A percentile compares a stretch with the other conserved stretches of the same genome.
These are phyloP conservation scores for Moesziomyces aphidis DNA, from an alignment of 1,284 basidiomycete species.

Conservation along the genomic window DNA sequence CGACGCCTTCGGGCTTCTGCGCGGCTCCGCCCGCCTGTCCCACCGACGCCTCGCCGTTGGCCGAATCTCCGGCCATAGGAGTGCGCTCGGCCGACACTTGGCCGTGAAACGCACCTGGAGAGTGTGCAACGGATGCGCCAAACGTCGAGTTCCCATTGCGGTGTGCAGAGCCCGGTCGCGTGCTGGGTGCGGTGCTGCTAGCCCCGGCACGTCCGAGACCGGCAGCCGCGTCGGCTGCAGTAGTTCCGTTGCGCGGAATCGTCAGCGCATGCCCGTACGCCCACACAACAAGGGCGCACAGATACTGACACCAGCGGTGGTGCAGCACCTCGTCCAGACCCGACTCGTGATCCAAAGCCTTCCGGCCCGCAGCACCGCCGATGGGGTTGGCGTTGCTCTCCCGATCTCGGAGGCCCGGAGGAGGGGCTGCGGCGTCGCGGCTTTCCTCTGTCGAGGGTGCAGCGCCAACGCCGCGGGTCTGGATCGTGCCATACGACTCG, in stretches of 20 bases:
- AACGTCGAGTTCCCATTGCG: constrained; percentile 8
- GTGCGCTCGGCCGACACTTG: constrained; percentile 29
- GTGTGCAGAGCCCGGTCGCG: constrained; percentile 18
- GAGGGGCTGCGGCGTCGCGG: constrained; percentile 1
- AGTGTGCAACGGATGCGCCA: constrained; percentile 7
- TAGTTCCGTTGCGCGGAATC: constrained; percentile 17
- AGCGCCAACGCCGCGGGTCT: constrained; percentile 11
- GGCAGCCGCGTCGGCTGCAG: constrained; percentile 6
- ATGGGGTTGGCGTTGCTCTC: constrained; percentile 7
- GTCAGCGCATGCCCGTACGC: constrained; percentile 52
- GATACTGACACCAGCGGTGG: constrained; percentile 55
- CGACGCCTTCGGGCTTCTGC: constrained; percentile 39
- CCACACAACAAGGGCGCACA: constrained; percentile 55
- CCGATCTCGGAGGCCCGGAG: constrained; percentile 17
- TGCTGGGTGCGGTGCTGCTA: constrained; percentile 6
- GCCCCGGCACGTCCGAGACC: neutral
- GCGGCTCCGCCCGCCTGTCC: constrained; percentile 2
- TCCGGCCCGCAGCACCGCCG: constrained; percentile 9
- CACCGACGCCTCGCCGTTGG: constrained; percentile 1
- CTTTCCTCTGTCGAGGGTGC: constrained; percentile 1
- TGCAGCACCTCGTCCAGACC: constrained; percentile 53
- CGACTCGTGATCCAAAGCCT: constrained; percentile 24
- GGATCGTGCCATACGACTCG: constrained; percentile 41
- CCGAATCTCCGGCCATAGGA: constrained; percentile 15
- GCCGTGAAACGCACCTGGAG: constrained; percentile 26